Percentiles rank a stretch among this genome's conserved stretches.
phyloP scores from a whole-genome alignment of 176 grass and related monocot genomes.

The Coix lacrymajobi region DNA sequence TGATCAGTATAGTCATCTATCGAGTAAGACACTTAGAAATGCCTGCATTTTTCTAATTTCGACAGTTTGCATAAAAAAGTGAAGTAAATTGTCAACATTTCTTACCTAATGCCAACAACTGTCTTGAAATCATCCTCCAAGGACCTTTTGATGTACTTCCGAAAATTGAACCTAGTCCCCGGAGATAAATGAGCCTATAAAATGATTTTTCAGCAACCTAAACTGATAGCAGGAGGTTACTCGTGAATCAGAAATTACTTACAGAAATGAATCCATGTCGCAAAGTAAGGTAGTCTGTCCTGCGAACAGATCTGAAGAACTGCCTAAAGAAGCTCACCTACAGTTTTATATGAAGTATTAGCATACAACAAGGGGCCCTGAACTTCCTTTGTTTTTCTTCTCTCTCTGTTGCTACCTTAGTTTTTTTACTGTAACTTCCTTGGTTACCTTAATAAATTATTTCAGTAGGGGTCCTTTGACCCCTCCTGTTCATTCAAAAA shows the following conservation, averaged over 20 bases:
- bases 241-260: constrained; percentile 18
- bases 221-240: background rate
- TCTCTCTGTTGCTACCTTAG: no score
- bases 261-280: constrained; percentile 86
- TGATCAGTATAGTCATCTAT: background rate
- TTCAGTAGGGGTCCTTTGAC: no score
- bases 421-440: no score
- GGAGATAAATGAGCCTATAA: constrained; percentile 75
- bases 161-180: constrained; percentile 74
- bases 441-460: no score
- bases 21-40: background rate
- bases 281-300: constrained; percentile 78
- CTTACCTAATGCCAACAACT: constrained; percentile 85
- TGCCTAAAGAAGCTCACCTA: constrained; percentile 85
- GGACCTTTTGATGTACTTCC: constrained; percentile 77
- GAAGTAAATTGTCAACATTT: background rate
- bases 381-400: no score
- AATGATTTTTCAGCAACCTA: background rate
- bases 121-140: constrained; percentile 93
- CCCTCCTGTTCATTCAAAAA: no score
- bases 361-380: background rate
- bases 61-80: background rate
- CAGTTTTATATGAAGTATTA: constrained; percentile 12
- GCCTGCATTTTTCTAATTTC: background rate
- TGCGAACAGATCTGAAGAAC: constrained; percentile 67